Percentiles rank a stretch among this genome's conserved stretches.
phyloP scores from a whole-genome alignment of 2,329 filamentous ascomycete species.

The Cercospora citrullina region DNA sequence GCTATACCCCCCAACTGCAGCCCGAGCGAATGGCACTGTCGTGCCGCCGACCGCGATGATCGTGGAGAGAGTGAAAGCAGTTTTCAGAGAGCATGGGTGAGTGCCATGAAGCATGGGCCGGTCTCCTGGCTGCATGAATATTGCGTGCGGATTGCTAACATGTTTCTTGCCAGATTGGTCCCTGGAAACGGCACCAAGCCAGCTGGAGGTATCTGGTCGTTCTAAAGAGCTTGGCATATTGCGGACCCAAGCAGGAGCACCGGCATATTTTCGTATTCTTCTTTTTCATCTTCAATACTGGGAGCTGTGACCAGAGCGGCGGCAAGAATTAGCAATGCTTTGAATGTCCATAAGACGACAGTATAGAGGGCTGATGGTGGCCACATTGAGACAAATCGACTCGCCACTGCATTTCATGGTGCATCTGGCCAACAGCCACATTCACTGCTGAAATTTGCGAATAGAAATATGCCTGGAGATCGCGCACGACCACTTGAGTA shows the following conservation, averaged over 20 bases:
- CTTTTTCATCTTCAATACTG: background rate
- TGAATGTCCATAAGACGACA: background rate
- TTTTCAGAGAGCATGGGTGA: conserved; percentile 16
- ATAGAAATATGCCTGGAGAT: background rate
- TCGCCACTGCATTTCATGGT: background rate
- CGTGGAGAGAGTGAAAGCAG: conserved; percentile 15
- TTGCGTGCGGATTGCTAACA: background rate
- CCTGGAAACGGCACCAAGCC: conserved; percentile 10
- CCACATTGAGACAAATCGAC: background rate
- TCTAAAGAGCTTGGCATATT: background rate
- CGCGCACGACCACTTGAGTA: background rate
- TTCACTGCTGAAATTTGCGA: background rate
- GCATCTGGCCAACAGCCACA: background rate
- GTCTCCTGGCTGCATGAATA: background rate
- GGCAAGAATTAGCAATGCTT: background rate
- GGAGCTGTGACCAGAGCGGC: background rate
- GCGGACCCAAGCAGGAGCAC: background rate
- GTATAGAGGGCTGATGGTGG: background rate
- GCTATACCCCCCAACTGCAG: conserved; percentile 24
- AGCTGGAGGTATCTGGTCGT: conserved; percentile 6
- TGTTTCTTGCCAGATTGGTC: background rate
- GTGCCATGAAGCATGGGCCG: background rate
- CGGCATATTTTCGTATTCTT: background rate
- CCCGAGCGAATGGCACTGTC: conserved; percentile 8
- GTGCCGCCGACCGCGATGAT: conserved; percentile 16